Base-by-base conservation (phyloP, 2,329 filamentous ascomycete genomes). In the Colletotrichum gigasporum region DNA sequence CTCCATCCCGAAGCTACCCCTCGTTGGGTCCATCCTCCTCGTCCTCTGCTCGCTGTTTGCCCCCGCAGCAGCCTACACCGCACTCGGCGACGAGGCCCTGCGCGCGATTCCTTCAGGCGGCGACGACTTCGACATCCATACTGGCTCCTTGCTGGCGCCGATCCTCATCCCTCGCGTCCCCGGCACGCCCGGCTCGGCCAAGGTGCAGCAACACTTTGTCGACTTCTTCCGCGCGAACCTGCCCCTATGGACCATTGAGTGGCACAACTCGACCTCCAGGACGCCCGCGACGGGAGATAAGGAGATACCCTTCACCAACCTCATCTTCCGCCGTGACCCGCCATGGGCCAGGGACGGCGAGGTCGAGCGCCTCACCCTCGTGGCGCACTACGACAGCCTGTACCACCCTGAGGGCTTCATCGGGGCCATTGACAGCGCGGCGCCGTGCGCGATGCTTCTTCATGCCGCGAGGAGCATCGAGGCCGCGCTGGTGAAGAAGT, bases 381-480 rank as follows among this genome's bases (percentile, higher is more conserved):
- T 95, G 6, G 96, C 96, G 39, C 96, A 99, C 75, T 98, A 97
- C 75, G 96, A 99, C 72, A 94, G 90, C 74, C 91, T 97, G 78
- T 84, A 91, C 62, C 83, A 82, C 24, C 95, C 94, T 0, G 80
- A 89, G 65, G 95, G 94, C 1, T 99, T 99, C 75, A 91, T 99
- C 63, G 96, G 96, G 0, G 96, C 95, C 0, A 96, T 89, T 12
- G 96, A 99, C 74, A 97, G 93, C 71, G 96, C 96, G 1, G 96
- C 92, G 16, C 94, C 96, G 9, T 98, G 95, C 76, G 96, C 96
- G 0, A 94, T 98, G 85, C 83, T 99, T 63, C 86, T 99, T 87
- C 92, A 97, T 75, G 88, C 91, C 11, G 92, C 94, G 66, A 85
- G 90, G 69, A 92, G 88, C 67, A 87, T 99, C 45, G 94, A 98